Conservation (phyloP, 305 asterid genomes). For the Fraxinus xanthoxyloides region DNA sequence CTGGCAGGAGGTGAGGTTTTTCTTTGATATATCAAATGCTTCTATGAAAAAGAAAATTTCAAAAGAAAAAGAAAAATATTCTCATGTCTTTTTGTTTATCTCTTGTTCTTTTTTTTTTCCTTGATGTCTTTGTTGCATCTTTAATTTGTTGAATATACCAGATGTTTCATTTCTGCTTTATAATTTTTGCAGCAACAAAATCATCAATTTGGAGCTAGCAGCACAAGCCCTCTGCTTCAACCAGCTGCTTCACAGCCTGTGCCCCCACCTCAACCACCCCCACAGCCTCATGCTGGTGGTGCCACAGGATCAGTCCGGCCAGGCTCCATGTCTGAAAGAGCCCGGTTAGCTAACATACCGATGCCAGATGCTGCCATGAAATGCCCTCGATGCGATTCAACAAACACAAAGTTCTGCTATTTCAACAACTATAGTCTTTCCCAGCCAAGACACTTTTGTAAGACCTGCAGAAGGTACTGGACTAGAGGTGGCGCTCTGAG, state of each 20-base stretch:
- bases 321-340: conserved; percentile 84
- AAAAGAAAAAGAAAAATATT: conserved; percentile 63
- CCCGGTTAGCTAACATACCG: conserved; percentile 80
- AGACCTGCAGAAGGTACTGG: conserved; percentile 87
- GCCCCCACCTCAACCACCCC: conserved; percentile 36
- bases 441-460: conserved; percentile 93
- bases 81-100: conserved; percentile 31
- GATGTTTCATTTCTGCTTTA: conserved; percentile 4
- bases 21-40: conserved; percentile 21
- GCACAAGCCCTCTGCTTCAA: conserved; percentile 41
- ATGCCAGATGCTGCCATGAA: conserved; percentile 71
- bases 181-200: conserved; percentile 50
- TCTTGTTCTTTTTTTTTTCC: conserved; percentile 1
- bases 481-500: conserved; percentile 85
- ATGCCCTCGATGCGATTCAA: conserved; percentile 90
- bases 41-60: conserved; percentile 33
- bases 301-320: conserved; percentile 66
- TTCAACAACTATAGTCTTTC: conserved; percentile 84
- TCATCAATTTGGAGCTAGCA: conserved; percentile 56
- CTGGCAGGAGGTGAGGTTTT: conserved; percentile 83
- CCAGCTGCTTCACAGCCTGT: conserved; percentile 29
- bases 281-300: conserved; percentile 40
- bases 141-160: conserved; percentile 47
- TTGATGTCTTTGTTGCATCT: conserved; percentile 19
- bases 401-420: conserved; percentile 81